Evolutionary conservation across 2,329 filamentous ascomycete genomes (phyloP).

Genomic region (Trichoderma asperellum): DNA sequence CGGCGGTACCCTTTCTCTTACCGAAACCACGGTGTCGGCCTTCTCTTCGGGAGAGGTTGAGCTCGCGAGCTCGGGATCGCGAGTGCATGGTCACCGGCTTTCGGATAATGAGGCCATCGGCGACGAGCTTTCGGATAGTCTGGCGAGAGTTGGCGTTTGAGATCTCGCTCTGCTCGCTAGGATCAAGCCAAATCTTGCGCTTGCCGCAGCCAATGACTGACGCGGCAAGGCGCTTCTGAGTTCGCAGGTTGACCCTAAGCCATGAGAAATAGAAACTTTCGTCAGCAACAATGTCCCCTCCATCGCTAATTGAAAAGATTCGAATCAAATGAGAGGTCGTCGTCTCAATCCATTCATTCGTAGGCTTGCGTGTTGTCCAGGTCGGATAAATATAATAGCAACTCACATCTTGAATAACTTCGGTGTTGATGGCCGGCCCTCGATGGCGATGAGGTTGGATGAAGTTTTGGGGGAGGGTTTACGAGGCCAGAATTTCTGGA

Average conservation of each 20-base stretch:
- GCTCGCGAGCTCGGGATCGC: conserved; percentile 90
- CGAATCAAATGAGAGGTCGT: neutral
- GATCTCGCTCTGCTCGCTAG: conserved; percentile 99
- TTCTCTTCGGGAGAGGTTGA: conserved; percentile 91
- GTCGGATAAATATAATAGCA: conserved; percentile 21
- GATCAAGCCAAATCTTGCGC: conserved; percentile 99
- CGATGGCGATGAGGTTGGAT: conserved; percentile 43
- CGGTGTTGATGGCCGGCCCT: conserved; percentile 49
- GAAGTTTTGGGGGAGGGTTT: conserved; percentile 48
- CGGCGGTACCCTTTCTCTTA: conserved; percentile 99
- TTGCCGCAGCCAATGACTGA: conserved; percentile 98
- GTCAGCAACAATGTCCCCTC: conserved; percentile 36
- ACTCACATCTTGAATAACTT: conserved; percentile 53
- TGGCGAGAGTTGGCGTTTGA: conserved; percentile 99
- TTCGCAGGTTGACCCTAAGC: conserved; percentile 95
- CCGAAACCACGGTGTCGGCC: conserved; percentile 98
- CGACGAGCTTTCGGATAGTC: conserved; percentile 98
- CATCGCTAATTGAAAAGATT: neutral
- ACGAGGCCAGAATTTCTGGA: conserved; percentile 47
- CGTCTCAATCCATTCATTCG: neutral
- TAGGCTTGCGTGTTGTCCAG: neutral
- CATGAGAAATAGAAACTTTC: conserved; percentile 32
- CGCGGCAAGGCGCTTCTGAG: conserved; percentile 99
- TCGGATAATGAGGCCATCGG: conserved; percentile 99
- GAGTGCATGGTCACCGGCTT: conserved; percentile 99